A percentile compares a stretch with the other conserved stretches of the same genome.
Conservation (phyloP, 2,329 filamentous ascomycete genomes). For the Ascochyta lentis region DNA sequence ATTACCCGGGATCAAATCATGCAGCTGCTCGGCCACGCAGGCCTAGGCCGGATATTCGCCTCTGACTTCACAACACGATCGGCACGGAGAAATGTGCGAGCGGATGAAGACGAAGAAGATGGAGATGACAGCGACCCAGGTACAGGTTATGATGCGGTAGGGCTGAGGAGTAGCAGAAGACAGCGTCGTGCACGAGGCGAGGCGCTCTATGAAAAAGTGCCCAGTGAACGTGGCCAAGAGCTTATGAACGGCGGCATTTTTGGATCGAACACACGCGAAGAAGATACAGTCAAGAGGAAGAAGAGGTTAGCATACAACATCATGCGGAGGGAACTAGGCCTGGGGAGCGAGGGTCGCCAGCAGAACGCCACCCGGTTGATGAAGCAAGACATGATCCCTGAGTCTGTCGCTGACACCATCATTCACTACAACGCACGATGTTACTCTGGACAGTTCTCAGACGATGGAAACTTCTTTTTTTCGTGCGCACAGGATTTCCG, state of each 20-base stretch:
- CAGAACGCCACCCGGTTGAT: constrained; percentile 71
- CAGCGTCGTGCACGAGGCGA: constrained; percentile 56
- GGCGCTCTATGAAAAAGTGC: constrained; percentile 76
- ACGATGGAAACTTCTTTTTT: constrained; percentile 98
- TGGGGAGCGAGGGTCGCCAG: constrained; percentile 64
- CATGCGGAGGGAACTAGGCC: constrained; percentile 80
- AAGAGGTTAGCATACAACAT: constrained; percentile 70
- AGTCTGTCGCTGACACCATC: constrained; percentile 79
- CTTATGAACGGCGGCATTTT: constrained; percentile 86
- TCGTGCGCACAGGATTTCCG: constrained; percentile 90
- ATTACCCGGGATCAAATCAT: constrained; percentile 60
- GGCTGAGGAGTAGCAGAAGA: constrained; percentile 36
- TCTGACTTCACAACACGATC: constrained; percentile 35
- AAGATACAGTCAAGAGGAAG: constrained; percentile 64
- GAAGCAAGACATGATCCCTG: constrained; percentile 78
- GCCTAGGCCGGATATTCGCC: constrained; percentile 60
- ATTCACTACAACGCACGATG: constrained; percentile 86
- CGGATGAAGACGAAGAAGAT: constrained; percentile 46
- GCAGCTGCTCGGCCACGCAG: constrained; percentile 61
- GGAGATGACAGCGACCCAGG: constrained; percentile 47
- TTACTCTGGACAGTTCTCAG: constrained; percentile 95
- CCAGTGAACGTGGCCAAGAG: constrained; percentile 75
- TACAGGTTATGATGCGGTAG: constrained; percentile 46
- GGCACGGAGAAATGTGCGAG: constrained; percentile 20
- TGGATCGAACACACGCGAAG: constrained; percentile 67